A percentile compares a stretch with the other conserved stretches of the same genome.
These are phyloP conservation scores for Scutellaria minor DNA, from an alignment of 257 asterid species.

Conservation along the genomic window DNA sequence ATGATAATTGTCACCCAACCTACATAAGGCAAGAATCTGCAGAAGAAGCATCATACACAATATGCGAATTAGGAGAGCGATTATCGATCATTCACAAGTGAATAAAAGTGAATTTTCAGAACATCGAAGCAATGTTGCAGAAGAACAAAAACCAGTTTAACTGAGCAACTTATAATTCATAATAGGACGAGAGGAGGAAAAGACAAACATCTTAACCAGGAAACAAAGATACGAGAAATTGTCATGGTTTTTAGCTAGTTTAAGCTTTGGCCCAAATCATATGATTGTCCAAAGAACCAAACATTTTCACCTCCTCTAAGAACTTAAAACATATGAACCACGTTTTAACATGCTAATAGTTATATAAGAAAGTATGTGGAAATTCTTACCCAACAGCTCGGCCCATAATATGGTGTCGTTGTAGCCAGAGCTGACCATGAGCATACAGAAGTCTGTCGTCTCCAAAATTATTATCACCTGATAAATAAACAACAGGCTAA, in stretches of 20 bases:
- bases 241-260: too few species aligned
- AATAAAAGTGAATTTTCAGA: background rate
- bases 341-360: background rate
- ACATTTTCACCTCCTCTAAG: constrained; percentile 19
- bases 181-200: background rate
- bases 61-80: constrained; percentile 1
- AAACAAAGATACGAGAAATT: background rate
- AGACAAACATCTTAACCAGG: background rate
- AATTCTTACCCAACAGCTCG: constrained; percentile 95
- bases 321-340: constrained; percentile 25
- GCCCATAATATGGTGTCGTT: constrained; percentile 96
- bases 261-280: background rate
- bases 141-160: too few species aligned
- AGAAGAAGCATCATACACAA: constrained; percentile 26
- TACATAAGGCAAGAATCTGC: constrained; percentile 95
- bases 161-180: too few species aligned
- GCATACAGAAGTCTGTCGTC: constrained; percentile 98
- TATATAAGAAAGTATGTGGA: background rate
- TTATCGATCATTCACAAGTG: background rate
- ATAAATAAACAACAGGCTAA: constrained; percentile 33
- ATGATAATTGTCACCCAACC: constrained; percentile 99
- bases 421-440: constrained; percentile 95
- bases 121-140: background rate
- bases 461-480: constrained; percentile 94
- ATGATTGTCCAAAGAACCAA: constrained; percentile 15